Conservation (phyloP, 805 yeast species). For the Spathaspora boniae region DNA sequence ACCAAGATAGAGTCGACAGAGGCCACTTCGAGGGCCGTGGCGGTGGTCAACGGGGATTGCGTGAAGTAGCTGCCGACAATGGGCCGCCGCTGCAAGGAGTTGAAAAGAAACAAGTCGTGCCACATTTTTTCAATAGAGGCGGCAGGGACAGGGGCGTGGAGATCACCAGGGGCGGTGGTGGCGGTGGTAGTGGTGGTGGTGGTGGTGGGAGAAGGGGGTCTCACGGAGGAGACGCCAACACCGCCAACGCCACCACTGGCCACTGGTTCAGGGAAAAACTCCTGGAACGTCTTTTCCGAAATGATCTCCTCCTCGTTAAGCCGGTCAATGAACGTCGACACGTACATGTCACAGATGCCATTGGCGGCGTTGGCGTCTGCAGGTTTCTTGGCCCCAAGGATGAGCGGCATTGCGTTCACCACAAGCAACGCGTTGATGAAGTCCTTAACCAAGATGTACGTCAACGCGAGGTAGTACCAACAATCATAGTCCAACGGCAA, state of each 20-base stretch:
- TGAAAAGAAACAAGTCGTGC: slow-evolving; percentile 27
- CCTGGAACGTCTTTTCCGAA: slow-evolving; percentile 23
- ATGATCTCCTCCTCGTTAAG: slow-evolving; percentile 22
- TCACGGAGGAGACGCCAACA: no score
- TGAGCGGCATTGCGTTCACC: slow-evolving; percentile 72
- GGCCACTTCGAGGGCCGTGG: slow-evolving; percentile 31
- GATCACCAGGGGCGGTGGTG: slow-evolving; percentile 1
- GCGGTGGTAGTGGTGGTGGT: slow-evolving; percentile 1
- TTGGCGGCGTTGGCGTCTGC: slow-evolving; percentile 19
- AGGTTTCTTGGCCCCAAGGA: slow-evolving; percentile 27
- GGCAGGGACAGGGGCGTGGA: slow-evolving; percentile 1
- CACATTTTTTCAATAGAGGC: slow-evolving; percentile 33
- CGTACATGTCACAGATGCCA: slow-evolving; percentile 21
- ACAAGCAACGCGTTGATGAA: slow-evolving; percentile 60
- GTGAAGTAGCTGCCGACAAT: slow-evolving; percentile 30
- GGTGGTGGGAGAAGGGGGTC: background rate
- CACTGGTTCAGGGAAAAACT: slow-evolving; percentile 27
- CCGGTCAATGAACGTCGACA: slow-evolving; percentile 17
- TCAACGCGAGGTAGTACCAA: slow-evolving; percentile 65
- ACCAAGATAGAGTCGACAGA: slow-evolving; percentile 31
- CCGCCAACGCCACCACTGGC: background rate
- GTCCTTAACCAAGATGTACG: slow-evolving; percentile 55
- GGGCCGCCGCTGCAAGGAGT: slow-evolving; percentile 33
- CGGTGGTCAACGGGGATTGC: slow-evolving; percentile 33
- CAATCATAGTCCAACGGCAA: slow-evolving; percentile 74